A percentile compares a stretch with the other conserved stretches of the same genome.
These are phyloP conservation scores for Fraxinus ornus DNA, from an alignment of 305 asterid species.

Conservation along the genomic window DNA sequence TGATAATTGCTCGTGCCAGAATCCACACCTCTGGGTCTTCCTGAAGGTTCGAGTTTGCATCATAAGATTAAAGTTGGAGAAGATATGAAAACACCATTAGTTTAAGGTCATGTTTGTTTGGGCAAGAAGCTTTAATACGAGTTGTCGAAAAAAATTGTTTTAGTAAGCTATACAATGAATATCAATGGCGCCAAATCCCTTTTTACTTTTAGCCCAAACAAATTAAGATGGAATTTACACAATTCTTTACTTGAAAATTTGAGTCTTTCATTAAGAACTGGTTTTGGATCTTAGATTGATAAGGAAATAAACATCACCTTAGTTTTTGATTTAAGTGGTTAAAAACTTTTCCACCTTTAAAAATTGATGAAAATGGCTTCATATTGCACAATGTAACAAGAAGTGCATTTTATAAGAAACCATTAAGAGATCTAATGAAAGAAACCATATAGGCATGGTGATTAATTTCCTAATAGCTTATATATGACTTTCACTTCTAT, in stretches of 20 bases:
- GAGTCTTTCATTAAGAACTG: background rate
- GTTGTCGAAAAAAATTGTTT: no score
- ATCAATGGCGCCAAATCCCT: background rate
- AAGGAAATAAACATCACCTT: background rate
- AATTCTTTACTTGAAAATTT: background rate
- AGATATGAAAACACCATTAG: background rate
- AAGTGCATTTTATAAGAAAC: background rate
- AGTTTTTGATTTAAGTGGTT: background rate
- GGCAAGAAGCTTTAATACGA: no score
- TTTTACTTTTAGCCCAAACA: background rate
- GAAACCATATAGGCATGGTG: background rate
- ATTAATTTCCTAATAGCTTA: background rate
- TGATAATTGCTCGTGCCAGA: constrained; percentile 65
- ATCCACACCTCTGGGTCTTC: constrained; percentile 76
- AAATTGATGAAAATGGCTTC: background rate
- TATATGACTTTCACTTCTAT: background rate
- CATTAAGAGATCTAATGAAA: background rate
- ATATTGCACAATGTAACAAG: background rate
- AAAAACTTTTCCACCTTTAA: background rate
- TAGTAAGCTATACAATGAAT: no score
- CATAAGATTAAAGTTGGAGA: constrained; percentile 36
- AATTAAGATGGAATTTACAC: background rate
- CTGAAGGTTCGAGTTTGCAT: constrained; percentile 71
- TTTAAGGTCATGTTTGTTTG: no score
- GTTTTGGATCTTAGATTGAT: background rate